Evolutionary conservation across 1,284 basidiomycete genomes (phyloP).

Genomic region (Austroboletus novae-zelandiae): DNA sequence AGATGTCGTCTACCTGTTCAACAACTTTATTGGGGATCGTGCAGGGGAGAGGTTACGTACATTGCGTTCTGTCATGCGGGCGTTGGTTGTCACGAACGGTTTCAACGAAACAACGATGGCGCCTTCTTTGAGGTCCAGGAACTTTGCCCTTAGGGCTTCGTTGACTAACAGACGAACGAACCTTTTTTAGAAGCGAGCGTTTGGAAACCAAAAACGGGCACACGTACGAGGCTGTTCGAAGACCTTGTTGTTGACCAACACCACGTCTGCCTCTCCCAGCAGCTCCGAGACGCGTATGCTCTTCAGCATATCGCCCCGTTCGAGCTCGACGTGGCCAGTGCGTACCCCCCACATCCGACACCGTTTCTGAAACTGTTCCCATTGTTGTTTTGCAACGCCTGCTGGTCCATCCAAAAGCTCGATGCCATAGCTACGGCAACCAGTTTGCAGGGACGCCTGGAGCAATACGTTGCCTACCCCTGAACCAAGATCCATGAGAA

Average conservation of each 20-base stretch:
- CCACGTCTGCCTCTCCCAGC: constrained; percentile 67
- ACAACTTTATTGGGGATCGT: not conserved
- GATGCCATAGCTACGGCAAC: constrained; percentile 70
- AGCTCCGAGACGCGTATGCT: constrained; percentile 59
- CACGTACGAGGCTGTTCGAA: constrained; percentile 65
- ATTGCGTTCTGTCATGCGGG: constrained; percentile 71
- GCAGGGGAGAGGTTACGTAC: constrained; percentile 38
- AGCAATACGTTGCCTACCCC: constrained; percentile 78
- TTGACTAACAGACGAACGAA: constrained; percentile 50
- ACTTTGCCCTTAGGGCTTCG: constrained; percentile 68
- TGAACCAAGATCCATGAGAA: constrained; percentile 76
- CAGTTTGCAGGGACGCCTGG: constrained; percentile 72
- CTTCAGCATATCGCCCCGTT: constrained; percentile 70
- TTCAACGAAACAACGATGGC: constrained; percentile 74
- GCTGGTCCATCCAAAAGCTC: constrained; percentile 66
- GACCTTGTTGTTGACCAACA: constrained; percentile 78
- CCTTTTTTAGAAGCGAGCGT: constrained; percentile 1
- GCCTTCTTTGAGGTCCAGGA: constrained; percentile 77
- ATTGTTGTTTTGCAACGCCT: constrained; percentile 59
- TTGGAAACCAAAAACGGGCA: not conserved
- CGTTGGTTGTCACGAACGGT: constrained; percentile 65
- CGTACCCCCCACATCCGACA: constrained; percentile 75
- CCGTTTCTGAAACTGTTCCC: constrained; percentile 58
- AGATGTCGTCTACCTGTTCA: constrained; percentile 64
- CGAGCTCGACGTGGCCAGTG: constrained; percentile 66